These are phyloP conservation scores for Trichoderma aggressivum DNA, from an alignment of 2,329 filamentous ascomycete genomes.

Conservation along the genomic window DNA sequence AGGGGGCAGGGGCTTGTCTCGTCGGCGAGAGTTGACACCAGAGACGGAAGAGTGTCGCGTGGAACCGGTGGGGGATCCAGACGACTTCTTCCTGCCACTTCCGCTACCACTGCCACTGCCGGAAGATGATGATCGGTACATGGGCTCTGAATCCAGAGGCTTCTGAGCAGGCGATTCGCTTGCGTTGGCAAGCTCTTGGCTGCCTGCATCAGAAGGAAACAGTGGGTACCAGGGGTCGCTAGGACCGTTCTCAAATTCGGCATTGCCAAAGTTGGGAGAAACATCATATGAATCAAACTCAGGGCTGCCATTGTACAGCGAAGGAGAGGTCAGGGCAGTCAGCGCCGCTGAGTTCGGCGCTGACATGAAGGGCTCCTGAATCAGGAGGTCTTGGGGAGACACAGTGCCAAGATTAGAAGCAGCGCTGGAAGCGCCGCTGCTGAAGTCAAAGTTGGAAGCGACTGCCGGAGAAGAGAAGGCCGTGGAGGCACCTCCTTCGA, in stretches of 20 bases:
- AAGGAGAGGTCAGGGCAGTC: constrained; percentile 82
- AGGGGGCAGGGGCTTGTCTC: constrained; percentile 75
- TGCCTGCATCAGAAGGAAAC: constrained; percentile 54
- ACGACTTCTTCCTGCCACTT: constrained; percentile 46
- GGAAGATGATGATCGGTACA: constrained; percentile 35
- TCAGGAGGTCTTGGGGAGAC: constrained; percentile 76
- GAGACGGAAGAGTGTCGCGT: constrained; percentile 64
- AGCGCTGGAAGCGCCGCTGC: constrained; percentile 46
- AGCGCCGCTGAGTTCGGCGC: constrained; percentile 78
- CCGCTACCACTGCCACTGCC: constrained; percentile 29
- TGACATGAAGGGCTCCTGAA: constrained; percentile 67
- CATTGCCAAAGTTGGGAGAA: constrained; percentile 69
- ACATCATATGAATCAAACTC: constrained; percentile 72
- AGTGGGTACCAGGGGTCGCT: constrained; percentile 68
- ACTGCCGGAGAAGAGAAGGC: constrained; percentile 54
- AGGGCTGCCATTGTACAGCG: constrained; percentile 73
- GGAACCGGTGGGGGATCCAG: constrained; percentile 41
- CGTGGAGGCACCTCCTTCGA: constrained; percentile 50
- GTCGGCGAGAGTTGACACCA: constrained; percentile 70
- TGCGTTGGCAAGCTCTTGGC: constrained; percentile 28
- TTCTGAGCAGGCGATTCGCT: constrained; percentile 43
- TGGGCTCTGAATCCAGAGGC: constrained; percentile 49
- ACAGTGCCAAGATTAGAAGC: constrained; percentile 64
- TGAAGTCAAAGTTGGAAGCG: constrained; percentile 50
- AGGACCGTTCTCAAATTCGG: constrained; percentile 50